A percentile compares a stretch with the other conserved stretches of the same genome.
phyloP scores from a whole-genome alignment of 257 asterid species.

The Solanum clarkiae region DNA sequence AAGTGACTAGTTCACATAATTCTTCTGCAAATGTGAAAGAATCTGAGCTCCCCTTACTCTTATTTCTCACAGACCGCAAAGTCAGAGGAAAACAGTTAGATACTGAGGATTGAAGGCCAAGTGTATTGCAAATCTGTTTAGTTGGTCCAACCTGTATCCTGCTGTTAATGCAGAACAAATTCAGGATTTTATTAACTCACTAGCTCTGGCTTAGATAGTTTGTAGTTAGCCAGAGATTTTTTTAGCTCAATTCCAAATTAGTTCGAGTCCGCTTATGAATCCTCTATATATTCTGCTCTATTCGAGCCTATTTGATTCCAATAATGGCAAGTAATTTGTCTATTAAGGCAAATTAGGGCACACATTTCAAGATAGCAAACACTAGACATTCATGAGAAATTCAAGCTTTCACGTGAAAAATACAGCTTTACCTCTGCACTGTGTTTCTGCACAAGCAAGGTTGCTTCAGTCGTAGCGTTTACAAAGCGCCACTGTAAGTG shows the following conservation, averaged over 20 bases:
- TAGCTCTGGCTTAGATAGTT: too few relatives aligned
- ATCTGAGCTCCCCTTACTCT: neutral
- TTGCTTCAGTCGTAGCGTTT: conserved; percentile 69
- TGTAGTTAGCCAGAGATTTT: too few relatives aligned
- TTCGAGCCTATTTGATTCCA: neutral
- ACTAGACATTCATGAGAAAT: neutral
- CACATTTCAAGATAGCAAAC: neutral
- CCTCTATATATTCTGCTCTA: neutral
- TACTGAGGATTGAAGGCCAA: too few relatives aligned
- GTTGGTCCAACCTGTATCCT: too few relatives aligned
- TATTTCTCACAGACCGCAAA: neutral
- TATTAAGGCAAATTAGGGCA: neutral
- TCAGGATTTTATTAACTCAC: too few relatives aligned
- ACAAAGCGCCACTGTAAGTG: conserved; percentile 91
- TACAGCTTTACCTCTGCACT: conserved; percentile 61
- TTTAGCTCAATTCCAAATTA: neutral
- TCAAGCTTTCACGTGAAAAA: neutral
- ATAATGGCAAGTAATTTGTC: neutral
- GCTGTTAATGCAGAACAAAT: too few relatives aligned
- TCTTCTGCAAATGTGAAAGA: neutral
- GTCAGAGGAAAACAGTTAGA: neutral
- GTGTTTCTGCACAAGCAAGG: conserved; percentile 56
- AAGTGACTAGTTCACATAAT: neutral
- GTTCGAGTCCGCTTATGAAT: neutral
- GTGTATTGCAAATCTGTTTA: too few relatives aligned